Conservation (phyloP, 257 asterid genomes). For the Galeopsis tetrahit region DNA sequence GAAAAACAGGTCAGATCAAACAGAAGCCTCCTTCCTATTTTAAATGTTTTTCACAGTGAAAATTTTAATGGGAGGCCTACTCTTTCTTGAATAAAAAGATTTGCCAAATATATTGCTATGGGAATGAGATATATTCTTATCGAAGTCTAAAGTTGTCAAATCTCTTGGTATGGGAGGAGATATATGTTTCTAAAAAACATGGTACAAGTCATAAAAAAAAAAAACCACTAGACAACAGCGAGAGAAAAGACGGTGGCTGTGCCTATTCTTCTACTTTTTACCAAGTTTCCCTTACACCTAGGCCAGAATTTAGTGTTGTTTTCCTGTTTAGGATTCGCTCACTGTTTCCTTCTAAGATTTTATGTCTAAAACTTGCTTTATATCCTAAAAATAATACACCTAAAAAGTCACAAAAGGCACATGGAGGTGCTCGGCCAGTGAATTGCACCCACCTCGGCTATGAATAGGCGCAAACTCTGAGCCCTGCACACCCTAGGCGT, state of each 20-base stretch:
- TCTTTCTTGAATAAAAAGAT: background rate
- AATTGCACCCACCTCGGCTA: background rate
- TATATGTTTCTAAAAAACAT: background rate
- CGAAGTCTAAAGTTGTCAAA: background rate
- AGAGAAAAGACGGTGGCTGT: background rate
- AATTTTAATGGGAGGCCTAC: too few species aligned
- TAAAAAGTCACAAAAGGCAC: background rate
- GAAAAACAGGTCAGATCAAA: too few species aligned
- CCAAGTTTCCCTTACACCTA: background rate
- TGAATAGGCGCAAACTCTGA: background rate
- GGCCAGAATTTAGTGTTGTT: background rate
- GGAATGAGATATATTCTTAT: background rate
- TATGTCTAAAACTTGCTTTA: background rate
- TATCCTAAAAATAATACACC: background rate
- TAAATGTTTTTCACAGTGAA: too few species aligned
- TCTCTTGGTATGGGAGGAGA: background rate
- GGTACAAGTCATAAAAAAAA: background rate
- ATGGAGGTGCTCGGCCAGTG: background rate
- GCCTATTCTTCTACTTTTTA: background rate
- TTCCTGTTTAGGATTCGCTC: background rate
- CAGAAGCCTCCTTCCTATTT: too few species aligned
- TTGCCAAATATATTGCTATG: too few species aligned
- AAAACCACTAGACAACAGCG: background rate
- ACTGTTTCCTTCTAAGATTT: background rate
- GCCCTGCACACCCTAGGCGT: background rate